Evolutionary conservation across 78 protist genomes (phyloP).

Genomic region (Ministeria vibrans): DNA sequence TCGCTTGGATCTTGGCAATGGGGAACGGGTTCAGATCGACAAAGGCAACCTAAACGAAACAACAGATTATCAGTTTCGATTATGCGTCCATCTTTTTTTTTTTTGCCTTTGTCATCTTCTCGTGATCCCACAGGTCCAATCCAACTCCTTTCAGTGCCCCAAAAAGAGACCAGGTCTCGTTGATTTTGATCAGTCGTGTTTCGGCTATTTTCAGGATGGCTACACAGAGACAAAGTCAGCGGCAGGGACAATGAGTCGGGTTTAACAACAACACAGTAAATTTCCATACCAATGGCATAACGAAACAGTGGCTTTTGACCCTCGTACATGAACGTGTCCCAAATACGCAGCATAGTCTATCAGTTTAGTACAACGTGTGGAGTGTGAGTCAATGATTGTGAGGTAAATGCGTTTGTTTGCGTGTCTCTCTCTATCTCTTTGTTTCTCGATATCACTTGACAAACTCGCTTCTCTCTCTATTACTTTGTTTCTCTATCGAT

Average conservation of each 20-base stretch:
- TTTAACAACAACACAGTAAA: neutral
- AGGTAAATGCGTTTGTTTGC: too few species aligned
- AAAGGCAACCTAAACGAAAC: neutral
- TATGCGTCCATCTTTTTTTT: neutral
- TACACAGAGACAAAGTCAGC: neutral
- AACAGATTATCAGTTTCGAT: neutral
- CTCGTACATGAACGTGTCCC: neutral
- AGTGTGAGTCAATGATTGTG: too few species aligned
- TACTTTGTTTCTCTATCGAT: too few species aligned
- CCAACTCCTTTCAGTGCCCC: neutral
- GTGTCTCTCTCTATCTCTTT: too few species aligned
- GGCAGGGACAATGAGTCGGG: neutral
- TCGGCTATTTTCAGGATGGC: neutral
- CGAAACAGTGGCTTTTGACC: neutral
- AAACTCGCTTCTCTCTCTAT: too few species aligned
- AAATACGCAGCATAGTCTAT: neutral
- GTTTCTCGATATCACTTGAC: too few species aligned
- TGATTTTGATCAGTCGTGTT: neutral
- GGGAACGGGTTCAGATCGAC: neutral
- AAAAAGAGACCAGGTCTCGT: neutral
- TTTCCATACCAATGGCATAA: neutral
- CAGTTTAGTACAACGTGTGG: too few species aligned
- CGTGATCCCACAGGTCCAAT: neutral
- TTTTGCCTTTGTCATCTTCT: neutral
- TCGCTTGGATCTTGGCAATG: neutral